A percentile compares a stretch with the other conserved stretches of the same genome.
Conservation (phyloP, 2,329 filamentous ascomycete genomes). For the Sporothrix schenckii region DNA sequence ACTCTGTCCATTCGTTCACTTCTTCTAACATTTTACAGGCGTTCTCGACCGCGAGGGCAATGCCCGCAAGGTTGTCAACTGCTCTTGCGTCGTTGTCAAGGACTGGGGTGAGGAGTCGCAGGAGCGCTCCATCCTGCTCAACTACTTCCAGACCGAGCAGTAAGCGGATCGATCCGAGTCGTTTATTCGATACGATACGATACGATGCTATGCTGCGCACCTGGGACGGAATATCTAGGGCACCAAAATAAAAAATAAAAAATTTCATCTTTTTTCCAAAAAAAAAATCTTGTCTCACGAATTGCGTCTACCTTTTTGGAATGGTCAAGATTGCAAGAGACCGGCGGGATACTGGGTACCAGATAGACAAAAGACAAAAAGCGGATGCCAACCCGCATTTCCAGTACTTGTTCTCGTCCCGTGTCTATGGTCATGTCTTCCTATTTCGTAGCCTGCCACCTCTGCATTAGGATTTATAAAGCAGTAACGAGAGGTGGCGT, state of each 20-base stretch:
- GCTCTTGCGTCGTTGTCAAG: slow-evolving; percentile 99
- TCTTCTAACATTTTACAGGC: slow-evolving; percentile 57
- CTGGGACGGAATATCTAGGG: slow-evolving; percentile 16
- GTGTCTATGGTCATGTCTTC: background rate
- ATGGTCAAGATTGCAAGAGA: slow-evolving; percentile 13
- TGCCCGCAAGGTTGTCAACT: slow-evolving; percentile 99
- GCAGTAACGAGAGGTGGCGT: no score
- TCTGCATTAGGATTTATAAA: background rate
- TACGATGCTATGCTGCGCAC: slow-evolving; percentile 1
- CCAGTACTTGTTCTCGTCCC: background rate
- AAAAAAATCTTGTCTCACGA: background rate
- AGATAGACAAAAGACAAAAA: slow-evolving; percentile 33
- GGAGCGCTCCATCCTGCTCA: slow-evolving; percentile 97
- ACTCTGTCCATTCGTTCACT: slow-evolving; percentile 9
- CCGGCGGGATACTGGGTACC: slow-evolving; percentile 30
- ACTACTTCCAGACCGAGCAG: slow-evolving; percentile 98
- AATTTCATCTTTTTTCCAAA: background rate
- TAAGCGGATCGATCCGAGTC: slow-evolving; percentile 48
- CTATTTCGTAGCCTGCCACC: background rate
- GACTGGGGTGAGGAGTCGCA: slow-evolving; percentile 99
- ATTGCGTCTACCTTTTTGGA: background rate
- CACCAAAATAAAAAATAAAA: slow-evolving; percentile 26
- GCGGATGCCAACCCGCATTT: background rate
- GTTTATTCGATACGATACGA: slow-evolving; percentile 18
- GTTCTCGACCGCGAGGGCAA: slow-evolving; percentile 99